phyloP scores from a whole-genome alignment of 140 eudicot species.

The Bidens hawaiensis region DNA sequence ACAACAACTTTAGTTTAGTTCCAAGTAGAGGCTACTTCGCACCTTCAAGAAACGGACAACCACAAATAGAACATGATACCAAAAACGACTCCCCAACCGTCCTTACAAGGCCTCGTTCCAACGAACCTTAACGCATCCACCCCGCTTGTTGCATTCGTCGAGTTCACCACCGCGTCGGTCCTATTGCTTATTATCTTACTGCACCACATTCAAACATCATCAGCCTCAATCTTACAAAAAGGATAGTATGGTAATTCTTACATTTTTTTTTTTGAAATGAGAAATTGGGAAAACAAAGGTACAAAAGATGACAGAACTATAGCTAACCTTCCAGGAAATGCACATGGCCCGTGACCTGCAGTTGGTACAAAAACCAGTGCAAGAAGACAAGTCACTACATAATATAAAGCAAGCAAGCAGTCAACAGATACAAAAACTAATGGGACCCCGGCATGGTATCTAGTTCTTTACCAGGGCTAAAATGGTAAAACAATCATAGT shows the following conservation, averaged over 20 bases:
- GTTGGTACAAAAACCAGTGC: constrained; percentile 31
- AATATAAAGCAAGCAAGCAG: constrained; percentile 13
- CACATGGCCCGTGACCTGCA: constrained; percentile 97
- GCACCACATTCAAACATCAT: constrained; percentile 29
- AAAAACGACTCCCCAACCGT: constrained; percentile 24
- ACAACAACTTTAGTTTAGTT: neutral
- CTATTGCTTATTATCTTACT: constrained; percentile 65
- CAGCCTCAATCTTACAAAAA: constrained; percentile 5
- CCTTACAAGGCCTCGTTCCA: constrained; percentile 19
- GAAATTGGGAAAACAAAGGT: too few relatives aligned
- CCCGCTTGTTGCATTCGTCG: constrained; percentile 60
- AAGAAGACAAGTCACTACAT: constrained; percentile 23
- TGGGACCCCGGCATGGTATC: constrained; percentile 28
- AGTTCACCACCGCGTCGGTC: constrained; percentile 55
- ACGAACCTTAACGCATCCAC: constrained; percentile 35
- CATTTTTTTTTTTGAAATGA: constrained; percentile 21
- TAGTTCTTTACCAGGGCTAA: constrained; percentile 19
- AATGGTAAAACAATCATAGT: constrained; percentile 6
- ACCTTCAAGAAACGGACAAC: constrained; percentile 19
- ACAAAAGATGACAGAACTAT: constrained; percentile 25
- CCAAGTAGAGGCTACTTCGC: neutral
- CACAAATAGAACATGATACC: constrained; percentile 30
- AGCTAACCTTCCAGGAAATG: constrained; percentile 97
- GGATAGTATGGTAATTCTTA: neutral
- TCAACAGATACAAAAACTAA: constrained; percentile 21